These are phyloP conservation scores for Drechslerella stenobrocha DNA, from an alignment of 2,329 filamentous ascomycete species.

Conservation along the genomic window DNA sequence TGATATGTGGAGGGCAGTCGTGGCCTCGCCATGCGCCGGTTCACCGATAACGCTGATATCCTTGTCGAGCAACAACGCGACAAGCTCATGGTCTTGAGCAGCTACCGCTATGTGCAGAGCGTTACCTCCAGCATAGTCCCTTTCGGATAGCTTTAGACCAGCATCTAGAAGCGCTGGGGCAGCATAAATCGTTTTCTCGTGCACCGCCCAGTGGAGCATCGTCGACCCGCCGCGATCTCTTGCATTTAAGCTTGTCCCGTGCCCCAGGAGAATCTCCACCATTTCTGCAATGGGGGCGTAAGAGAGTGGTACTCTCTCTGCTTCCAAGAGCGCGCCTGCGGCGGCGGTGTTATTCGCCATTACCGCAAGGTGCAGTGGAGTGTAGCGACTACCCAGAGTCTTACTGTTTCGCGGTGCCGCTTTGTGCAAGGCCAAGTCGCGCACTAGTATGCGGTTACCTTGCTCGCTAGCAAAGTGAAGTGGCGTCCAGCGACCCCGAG, in stretches of 20 bases:
- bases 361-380: constrained; percentile 10
- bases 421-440: constrained; percentile 9
- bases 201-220: constrained; percentile 18
- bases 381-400: constrained; percentile 4
- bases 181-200: constrained; percentile 4
- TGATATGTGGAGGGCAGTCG: constrained; percentile 13
- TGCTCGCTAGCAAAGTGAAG: constrained; percentile 20
- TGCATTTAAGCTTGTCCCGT: neutral
- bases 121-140: neutral
- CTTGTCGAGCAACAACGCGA: constrained; percentile 12
- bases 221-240: constrained; percentile 3
- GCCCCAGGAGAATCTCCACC: constrained; percentile 3
- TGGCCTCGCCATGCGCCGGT: neutral
- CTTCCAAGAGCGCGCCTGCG: constrained; percentile 9
- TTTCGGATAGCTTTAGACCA: constrained; percentile 7
- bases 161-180: constrained; percentile 13
- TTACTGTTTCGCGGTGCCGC: constrained; percentile 10
- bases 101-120: constrained; percentile 16
- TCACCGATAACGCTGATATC: constrained; percentile 4
- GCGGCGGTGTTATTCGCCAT: constrained; percentile 8
- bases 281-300: constrained; percentile 12
- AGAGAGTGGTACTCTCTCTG: constrained; percentile 6
- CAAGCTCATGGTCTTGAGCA: constrained; percentile 13
- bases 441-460: constrained; percentile 18
- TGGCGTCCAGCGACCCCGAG: constrained; percentile 13